Conservation (phyloP, 148 eudicot species). For the Fagopyrum esculentum region DNA sequence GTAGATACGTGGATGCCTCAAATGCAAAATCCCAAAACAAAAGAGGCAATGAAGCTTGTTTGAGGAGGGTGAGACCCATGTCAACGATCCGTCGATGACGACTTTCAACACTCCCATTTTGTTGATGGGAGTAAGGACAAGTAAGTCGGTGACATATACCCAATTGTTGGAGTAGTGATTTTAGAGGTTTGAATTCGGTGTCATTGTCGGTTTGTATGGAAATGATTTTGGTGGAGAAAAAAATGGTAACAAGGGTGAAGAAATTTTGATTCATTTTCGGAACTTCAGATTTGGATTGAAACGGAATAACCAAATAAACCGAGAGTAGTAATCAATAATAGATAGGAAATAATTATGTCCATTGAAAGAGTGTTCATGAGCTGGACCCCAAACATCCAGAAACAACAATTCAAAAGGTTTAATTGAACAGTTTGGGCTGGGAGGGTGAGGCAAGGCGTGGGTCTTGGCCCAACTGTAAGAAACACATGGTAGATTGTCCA, state of each 20-base stretch:
- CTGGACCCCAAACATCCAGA: neutral
- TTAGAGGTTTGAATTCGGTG: neutral
- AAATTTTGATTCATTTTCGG: neutral
- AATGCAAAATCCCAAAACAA: neutral
- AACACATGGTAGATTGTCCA: neutral
- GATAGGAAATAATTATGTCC: neutral
- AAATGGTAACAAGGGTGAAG: neutral
- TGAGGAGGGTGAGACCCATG: neutral
- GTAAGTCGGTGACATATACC: neutral
- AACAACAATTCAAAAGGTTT: neutral
- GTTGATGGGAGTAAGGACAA: neutral
- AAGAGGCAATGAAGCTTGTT: neutral
- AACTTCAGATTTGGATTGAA: neutral
- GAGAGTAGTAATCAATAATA: neutral
- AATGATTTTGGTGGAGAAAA: neutral
- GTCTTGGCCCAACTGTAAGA: neutral
- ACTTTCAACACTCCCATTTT: neutral
- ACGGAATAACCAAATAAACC: neutral
- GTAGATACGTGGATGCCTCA: neutral
- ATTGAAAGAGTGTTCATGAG: neutral
- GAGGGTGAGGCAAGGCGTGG: neutral
- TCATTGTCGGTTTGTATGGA: neutral
- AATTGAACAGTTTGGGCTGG: neutral
- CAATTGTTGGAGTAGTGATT: neutral
- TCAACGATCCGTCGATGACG: neutral